A percentile compares a stretch with the other conserved stretches of the same genome.
These are phyloP conservation scores for Cymbopogon citratus DNA, from an alignment of 176 grass and related monocot species.

Conservation along the genomic window DNA sequence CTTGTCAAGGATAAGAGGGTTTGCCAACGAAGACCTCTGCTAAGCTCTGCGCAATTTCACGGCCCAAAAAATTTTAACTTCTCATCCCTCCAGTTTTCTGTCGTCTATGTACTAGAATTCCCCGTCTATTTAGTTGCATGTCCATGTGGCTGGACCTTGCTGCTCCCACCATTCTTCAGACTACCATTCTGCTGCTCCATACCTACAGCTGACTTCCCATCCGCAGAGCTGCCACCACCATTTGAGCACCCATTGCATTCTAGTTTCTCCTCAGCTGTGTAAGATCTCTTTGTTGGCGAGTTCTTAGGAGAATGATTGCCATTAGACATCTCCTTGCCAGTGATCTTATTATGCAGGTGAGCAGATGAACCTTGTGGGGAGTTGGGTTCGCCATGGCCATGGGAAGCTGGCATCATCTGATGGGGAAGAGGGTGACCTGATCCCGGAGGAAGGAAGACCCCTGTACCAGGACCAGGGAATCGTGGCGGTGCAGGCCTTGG, in stretches of 20 bases:
- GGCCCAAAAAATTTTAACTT: conserved; percentile 4
- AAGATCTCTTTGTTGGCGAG: conserved; percentile 13
- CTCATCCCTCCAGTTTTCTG: conserved; percentile 9
- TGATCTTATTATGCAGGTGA: conserved; percentile 20
- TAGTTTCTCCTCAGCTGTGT: conserved; percentile 17
- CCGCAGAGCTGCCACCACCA: background rate
- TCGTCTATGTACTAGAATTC: conserved; percentile 43
- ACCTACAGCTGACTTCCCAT: conserved; percentile 9
- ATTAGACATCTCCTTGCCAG: conserved; percentile 18
- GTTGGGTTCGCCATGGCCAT: conserved; percentile 19
- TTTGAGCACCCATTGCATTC: conserved; percentile 44
- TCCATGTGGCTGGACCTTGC: conserved; percentile 27
- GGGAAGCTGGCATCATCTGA: conserved; percentile 41
- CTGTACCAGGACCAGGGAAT: conserved; percentile 62
- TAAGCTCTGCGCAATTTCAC: conserved; percentile 11
- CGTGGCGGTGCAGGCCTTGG: conserved; percentile 40
- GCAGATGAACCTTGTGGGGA: conserved; percentile 17
- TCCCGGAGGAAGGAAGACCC: conserved; percentile 74
- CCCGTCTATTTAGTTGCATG: conserved; percentile 28
- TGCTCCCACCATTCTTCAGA: conserved; percentile 27
- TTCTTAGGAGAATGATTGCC: conserved; percentile 36
- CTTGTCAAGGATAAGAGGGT: conserved; percentile 13
- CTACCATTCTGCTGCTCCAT: conserved; percentile 37
- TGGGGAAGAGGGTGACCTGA: conserved; percentile 38
- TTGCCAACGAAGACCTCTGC: background rate